Evolutionary conservation across 352 stramenopile genomes (phyloP), one percentile per base, ranked within the genome.

Genomic region (Globisporangium nagaii): DNA sequence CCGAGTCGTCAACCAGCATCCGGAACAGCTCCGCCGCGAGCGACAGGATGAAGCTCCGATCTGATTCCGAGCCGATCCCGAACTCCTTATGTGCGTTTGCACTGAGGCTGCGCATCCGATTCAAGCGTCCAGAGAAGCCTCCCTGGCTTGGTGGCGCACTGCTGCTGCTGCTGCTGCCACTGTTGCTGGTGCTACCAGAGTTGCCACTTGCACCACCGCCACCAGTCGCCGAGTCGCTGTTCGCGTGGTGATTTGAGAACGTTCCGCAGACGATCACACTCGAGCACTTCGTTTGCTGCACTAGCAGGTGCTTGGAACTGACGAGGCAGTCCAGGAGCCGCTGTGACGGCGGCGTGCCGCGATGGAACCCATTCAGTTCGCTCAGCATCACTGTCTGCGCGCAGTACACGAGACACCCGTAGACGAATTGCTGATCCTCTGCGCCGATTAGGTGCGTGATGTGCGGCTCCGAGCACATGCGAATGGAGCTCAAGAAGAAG

Each of bases 381-480:
- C 65, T 82, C 25, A 93, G 44, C 1, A 88, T 13, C 8, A 81
- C 73, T 0, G 56, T 68, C 59, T 93, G 79, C 1, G 62, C 56
- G 22, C 67, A 86, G 45, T 88, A 93, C 12, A 93, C 70, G 4
- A 93, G 56, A 6, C 67, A 72, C 2, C 73, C 70, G 46, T 86
- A 88, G 56, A 90, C 86, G 36, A 90, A 89, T 15, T 84, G 82
- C 25, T 88, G 76, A 12, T 79, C 64, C 28, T 88, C 79, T 0
- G 47, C 43, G 7, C 79, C 76, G 19, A 93, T 27, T 1, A 70
- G 27, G 52, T 80, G 69, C 0, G 25, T 58, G 13, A 79, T 59
- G 4, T 60, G 54, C 9, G 66, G 35, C 19, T 79, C 62, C 10
- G 66, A 54, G 25, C 65, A 84, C 57, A 71, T 64, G 28, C 76